Base-by-base conservation (phyloP, 2,329 filamentous ascomycete species). In the Hortaea sp. region DNA sequence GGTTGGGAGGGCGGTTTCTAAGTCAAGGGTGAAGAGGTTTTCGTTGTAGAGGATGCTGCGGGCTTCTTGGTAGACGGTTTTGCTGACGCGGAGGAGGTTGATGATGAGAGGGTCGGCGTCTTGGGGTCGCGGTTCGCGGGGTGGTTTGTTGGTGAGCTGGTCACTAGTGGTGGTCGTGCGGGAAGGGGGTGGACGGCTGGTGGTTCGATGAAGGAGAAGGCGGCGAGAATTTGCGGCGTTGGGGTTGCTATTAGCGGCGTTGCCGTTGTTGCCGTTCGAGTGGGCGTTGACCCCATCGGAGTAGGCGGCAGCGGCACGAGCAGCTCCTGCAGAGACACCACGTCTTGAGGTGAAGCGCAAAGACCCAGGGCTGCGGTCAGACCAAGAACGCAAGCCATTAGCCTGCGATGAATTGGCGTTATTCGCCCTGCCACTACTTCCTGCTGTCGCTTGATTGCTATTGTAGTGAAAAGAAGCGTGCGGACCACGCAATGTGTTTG, bases 1-100 rank as follows among this genome's bases (percentile, higher is more conserved):
- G 1, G 68, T 66, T 35, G 60, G 53, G 37, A 67, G 59, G 1
- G 66, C 67, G 9, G 55, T 63, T 31, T 58, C 50, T 20, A 71
- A 59, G 44, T 63, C 58, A 28, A 72, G 60, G 5, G 59, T 60
- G 53, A 70, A 69, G 12, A 49, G 48, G 47, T 70, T 71, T 28
- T 60, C 58, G 41, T 60, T 58, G 53, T 71, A 71, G 11, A 72
- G 57, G 11, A 69, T 53, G 5, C 55, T 56, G n/a, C 62, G 64
- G 5, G 67, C 61, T 56, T 72, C 67, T 44, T 58, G 56, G 54
- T 67, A 62, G 48, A 71, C 62, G n/a, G 62, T 55, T 42, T 63
- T 61, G 46, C 61, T 66, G n/a, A 61, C 59, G 38, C 63, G 58
- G 6, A 72, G 61, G 10, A 72, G 56, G 27, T 61, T 63, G 5